A percentile compares a stretch with the other conserved stretches of the same genome.
These are phyloP conservation scores for Picochlorum sp. DNA, from an alignment of 139 green algal species.

Conservation along the genomic window DNA sequence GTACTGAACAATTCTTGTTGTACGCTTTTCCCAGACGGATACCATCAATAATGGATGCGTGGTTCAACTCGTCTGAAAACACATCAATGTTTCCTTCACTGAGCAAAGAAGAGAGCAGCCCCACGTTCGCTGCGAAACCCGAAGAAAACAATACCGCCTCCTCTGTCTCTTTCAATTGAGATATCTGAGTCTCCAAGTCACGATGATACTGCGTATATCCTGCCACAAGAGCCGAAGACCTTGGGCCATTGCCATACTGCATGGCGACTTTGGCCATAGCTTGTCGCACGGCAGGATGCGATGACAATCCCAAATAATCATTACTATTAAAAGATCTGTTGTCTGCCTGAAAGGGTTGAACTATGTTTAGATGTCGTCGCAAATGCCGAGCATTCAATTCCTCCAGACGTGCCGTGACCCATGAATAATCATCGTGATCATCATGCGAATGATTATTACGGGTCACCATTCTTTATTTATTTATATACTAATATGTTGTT, in stretches of 20 bases:
- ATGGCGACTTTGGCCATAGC: constrained; percentile 46
- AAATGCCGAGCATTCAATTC: constrained; percentile 30
- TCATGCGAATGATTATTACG: too few relatives aligned
- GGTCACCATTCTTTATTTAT: too few relatives aligned
- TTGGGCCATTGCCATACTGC: constrained; percentile 22
- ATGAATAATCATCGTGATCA: too few relatives aligned
- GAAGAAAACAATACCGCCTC: constrained; percentile 76
- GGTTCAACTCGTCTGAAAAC: constrained; percentile 91
- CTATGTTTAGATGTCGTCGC: background rate
- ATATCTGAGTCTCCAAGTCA: constrained; percentile 73
- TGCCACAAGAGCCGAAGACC: constrained; percentile 56
- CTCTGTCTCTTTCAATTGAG: constrained; percentile 69
- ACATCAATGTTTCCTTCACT: constrained; percentile 34
- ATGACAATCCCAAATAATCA: constrained; percentile 90
- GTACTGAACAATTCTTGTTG: too few relatives aligned
- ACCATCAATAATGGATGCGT: constrained; percentile 94
- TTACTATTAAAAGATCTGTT: constrained; percentile 38
- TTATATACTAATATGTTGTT: too few relatives aligned
- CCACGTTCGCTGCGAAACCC: constrained; percentile 89
- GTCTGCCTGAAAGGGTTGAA: background rate
- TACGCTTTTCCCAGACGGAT: constrained; percentile 37
- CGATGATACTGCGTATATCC: constrained; percentile 75
- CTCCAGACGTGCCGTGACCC: constrained; percentile 7
- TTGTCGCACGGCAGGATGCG: constrained; percentile 60
- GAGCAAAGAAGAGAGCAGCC: constrained; percentile 51